Percentiles rank a stretch among this genome's conserved stretches.
Evolutionary conservation across 2,329 filamentous ascomycete genomes (phyloP).

Genomic region (Fusarium haematococcum): DNA sequence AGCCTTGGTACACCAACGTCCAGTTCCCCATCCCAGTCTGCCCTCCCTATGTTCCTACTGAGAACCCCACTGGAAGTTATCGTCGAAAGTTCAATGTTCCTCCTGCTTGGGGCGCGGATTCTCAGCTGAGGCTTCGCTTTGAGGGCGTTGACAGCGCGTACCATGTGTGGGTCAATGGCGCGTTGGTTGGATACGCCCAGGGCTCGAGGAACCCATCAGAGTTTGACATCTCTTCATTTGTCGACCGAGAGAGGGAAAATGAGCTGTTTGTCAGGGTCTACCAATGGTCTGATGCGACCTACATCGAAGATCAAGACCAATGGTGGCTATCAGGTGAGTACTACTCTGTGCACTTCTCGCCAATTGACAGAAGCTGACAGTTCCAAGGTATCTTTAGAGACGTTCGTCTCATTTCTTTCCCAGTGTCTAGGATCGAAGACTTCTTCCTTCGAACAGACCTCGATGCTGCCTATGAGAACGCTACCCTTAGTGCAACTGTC

Average conservation of each 20-base stretch:
- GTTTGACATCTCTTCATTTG: constrained; percentile 72
- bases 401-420: constrained; percentile 70
- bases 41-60: constrained; percentile 70
- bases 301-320: constrained; percentile 78
- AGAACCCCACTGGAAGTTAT: constrained; percentile 76
- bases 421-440: constrained; percentile 67
- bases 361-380: constrained; percentile 44
- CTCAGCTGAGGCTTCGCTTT: constrained; percentile 73
- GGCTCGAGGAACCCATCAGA: constrained; percentile 76
- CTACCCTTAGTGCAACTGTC: constrained; percentile 60
- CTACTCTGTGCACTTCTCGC: constrained; percentile 53
- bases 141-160: constrained; percentile 80
- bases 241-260: constrained; percentile 57
- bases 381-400: constrained; percentile 73
- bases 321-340: constrained; percentile 75
- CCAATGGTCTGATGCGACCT: constrained; percentile 76
- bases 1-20: constrained; percentile 77
- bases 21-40: constrained; percentile 74
- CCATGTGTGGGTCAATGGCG: constrained; percentile 76
- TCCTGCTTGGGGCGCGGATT: constrained; percentile 55
- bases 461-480: constrained; percentile 63
- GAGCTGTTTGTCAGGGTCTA: constrained; percentile 74
- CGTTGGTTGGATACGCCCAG: constrained; percentile 74
- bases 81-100: constrained; percentile 67
- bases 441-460: constrained; percentile 68